Evolutionary conservation across 352 stramenopile genomes (phyloP).

Genomic region (Globisporangium megalacanthum): DNA sequence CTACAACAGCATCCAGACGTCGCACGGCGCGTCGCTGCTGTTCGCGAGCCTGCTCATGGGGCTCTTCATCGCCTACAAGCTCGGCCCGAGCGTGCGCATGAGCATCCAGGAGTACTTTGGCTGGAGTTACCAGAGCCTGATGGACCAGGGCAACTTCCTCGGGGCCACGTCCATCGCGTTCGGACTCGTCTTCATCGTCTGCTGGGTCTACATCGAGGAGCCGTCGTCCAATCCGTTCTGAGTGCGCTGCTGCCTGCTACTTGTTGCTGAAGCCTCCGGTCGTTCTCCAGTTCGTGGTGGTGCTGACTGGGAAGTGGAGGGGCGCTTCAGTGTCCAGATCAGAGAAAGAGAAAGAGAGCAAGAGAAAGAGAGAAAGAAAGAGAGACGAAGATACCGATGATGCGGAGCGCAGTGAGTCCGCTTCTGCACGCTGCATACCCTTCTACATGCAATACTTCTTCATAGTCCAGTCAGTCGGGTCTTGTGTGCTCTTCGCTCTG

Average conservation of each 20-base stretch:
- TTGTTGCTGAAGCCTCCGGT: neutral
- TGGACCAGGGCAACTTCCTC: conserved; percentile 86
- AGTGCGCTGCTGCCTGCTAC: neutral
- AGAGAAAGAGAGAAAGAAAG: neutral
- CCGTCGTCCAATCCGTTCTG: conserved; percentile 22
- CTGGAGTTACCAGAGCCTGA: conserved; percentile 85
- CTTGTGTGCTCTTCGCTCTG: no score
- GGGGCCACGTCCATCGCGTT: conserved; percentile 74
- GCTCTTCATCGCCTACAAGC: conserved; percentile 69
- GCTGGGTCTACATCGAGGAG: conserved; percentile 82
- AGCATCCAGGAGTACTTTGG: conserved; percentile 86
- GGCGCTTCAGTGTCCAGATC: no score
- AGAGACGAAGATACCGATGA: neutral
- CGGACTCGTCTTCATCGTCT: conserved; percentile 76
- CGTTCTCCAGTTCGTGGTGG: no score
- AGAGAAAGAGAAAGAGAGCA: no score
- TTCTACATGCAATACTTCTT: conserved; percentile 1
- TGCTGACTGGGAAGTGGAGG: no score
- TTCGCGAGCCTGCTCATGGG: conserved; percentile 66
- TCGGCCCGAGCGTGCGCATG: conserved; percentile 78
- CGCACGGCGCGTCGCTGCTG: conserved; percentile 72
- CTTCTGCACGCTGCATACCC: conserved; percentile 1
- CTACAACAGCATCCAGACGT: conserved; percentile 65
- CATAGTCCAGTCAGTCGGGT: neutral
- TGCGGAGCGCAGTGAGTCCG: neutral